phyloP scores from a whole-genome alignment of 176 grass and related monocot species.

The Thinopyrum elongatum region DNA sequence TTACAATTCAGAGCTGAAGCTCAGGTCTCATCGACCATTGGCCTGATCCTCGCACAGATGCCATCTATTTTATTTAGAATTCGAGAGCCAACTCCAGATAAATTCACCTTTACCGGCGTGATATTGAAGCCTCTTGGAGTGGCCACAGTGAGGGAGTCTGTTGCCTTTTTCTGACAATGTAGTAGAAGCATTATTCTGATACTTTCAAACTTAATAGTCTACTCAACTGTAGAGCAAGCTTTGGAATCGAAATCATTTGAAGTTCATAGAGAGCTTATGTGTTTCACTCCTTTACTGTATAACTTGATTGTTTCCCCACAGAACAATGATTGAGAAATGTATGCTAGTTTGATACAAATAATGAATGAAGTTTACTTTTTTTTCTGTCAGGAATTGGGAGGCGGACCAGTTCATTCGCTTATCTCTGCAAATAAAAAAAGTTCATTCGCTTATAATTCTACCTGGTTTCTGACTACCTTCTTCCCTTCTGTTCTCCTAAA shows the following conservation, averaged over 20 bases:
- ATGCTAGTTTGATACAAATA: background rate
- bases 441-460: background rate
- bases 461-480: background rate
- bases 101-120: background rate
- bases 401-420: background rate
- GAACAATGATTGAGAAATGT: background rate
- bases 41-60: background rate
- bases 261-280: background rate
- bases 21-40: background rate
- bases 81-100: background rate
- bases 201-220: background rate
- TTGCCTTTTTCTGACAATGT: background rate
- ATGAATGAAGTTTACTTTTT: background rate
- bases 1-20: background rate
- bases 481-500: background rate
- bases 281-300: background rate
- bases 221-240: background rate
- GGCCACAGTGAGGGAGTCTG: too few relatives aligned
- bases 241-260: background rate
- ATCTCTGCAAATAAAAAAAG: background rate
- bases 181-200: background rate
- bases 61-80: background rate
- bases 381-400: background rate
- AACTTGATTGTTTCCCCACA: background rate
- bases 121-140: background rate